Evolutionary conservation across 495 filamentous ascomycete species (phyloP).

Genomic region (Hypoxylon fuscum): DNA sequence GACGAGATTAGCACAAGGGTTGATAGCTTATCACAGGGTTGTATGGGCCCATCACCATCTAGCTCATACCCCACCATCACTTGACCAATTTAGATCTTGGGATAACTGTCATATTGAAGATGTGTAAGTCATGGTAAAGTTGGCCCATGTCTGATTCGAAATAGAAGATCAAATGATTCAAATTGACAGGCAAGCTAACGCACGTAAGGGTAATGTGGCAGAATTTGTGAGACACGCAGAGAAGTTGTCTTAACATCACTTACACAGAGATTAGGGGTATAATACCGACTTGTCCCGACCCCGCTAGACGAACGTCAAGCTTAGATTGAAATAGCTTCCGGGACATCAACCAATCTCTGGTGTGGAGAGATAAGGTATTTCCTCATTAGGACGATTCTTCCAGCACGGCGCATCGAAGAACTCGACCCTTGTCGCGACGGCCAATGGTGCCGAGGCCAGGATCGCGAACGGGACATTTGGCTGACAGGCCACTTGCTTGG

Average conservation of each 20-base stretch:
- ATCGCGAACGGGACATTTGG: slow-evolving; percentile 27
- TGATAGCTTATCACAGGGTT: slow-evolving; percentile 41
- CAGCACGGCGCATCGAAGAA: slow-evolving; percentile 11
- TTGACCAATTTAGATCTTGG: slow-evolving; percentile 42
- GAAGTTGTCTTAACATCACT: slow-evolving; percentile 17
- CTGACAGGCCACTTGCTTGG: slow-evolving; percentile 23
- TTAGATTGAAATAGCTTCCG: slow-evolving; percentile 11
- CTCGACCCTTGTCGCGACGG: slow-evolving; percentile 13
- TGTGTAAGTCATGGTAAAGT: slow-evolving; percentile 10
- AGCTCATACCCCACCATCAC: slow-evolving; percentile 46
- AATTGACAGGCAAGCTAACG: slow-evolving; percentile 12
- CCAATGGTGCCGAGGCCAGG: slow-evolving; percentile 28
- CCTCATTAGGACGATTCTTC: slow-evolving; percentile 19
- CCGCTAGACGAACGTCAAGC: slow-evolving; percentile 13
- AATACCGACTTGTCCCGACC: slow-evolving; percentile 10
- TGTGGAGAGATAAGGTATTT: slow-evolving; percentile 40
- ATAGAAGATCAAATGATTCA: slow-evolving; percentile 33
- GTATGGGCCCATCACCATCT: slow-evolving; percentile 37
- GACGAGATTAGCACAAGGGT: slow-evolving; percentile 37
- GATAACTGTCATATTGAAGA: slow-evolving; percentile 34
- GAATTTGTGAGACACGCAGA: slow-evolving; percentile 30
- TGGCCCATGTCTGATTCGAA: slow-evolving; percentile 14
- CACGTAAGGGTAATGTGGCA: slow-evolving; percentile 27
- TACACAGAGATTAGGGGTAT: slow-evolving; percentile 8
- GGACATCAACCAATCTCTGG: slow-evolving; percentile 2